These are phyloP conservation scores for Leccinum subgranulosum DNA, from an alignment of 768 basidiomycete species.

Conservation along the genomic window DNA sequence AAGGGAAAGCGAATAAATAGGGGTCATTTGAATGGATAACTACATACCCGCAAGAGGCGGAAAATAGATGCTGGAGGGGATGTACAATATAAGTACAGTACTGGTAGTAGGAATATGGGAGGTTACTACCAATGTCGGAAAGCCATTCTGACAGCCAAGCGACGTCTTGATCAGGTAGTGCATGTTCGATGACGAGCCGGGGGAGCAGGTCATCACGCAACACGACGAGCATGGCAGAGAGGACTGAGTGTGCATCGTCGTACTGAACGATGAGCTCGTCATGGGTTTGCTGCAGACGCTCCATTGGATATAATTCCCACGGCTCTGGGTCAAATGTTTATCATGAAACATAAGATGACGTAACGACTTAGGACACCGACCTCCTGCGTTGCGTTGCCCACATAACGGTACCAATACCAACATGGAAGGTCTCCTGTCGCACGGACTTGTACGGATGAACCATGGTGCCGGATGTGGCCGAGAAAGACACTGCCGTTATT, in stretches of 20 bases:
- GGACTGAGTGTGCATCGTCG: slow-evolving; percentile 42
- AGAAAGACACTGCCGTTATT: neutral
- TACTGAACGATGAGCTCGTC: slow-evolving; percentile 50
- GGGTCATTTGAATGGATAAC: slow-evolving; percentile 2
- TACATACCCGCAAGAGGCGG: slow-evolving; percentile 59
- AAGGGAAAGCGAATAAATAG: neutral
- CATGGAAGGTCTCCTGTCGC: neutral
- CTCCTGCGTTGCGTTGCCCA: no score
- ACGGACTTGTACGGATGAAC: neutral
- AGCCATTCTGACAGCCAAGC: slow-evolving; percentile 62
- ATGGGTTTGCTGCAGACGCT: slow-evolving; percentile 42
- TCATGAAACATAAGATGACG: neutral
- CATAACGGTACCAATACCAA: neutral
- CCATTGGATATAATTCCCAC: neutral
- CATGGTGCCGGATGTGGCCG: neutral
- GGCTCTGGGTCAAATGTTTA: neutral
- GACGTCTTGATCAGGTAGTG: slow-evolving; percentile 43
- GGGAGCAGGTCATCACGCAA: slow-evolving; percentile 59
- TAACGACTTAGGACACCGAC: neutral
- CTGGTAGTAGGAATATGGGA: neutral
- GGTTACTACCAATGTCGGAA: slow-evolving; percentile 52
- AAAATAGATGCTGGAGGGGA: slow-evolving; percentile 46
- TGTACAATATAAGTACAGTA: neutral
- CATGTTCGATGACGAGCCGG: slow-evolving; percentile 55
- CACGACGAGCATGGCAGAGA: slow-evolving; percentile 47